Evolutionary conservation across 805 yeast genomes (phyloP), one percentile per base, ranked within the genome.

Genomic region (Spathaspora passalidarum): DNA sequence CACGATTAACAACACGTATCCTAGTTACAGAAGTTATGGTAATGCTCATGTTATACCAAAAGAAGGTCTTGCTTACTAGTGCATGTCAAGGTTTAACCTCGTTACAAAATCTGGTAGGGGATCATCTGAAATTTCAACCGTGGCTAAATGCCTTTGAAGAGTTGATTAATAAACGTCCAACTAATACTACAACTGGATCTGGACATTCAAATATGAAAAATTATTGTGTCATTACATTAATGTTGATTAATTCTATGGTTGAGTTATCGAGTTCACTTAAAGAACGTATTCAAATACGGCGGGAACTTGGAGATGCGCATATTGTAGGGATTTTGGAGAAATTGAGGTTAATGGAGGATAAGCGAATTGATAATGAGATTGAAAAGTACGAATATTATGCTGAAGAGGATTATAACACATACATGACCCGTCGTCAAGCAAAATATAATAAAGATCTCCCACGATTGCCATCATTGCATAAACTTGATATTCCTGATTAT

Each of bases 1-100:
- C 77, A 6, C 56, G 73, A 43, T 46, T 69, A 22, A 57, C 72
- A 3, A 72, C 77, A 2, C 59, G 74, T 42, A 61, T 67, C 11
- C 48, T 67, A 42, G 76, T 69, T 6, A 66, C 76, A 1, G 76
- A 72, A 51, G 66, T 72, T 5, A 55, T 72, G 45, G 66, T 71
- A n/a, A 70, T 66, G 51, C 52, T 71, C 17, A 46, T 63, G 5
- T 60, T 65, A 39, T 57, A 55, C 46, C 49, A 54, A 13, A 63
- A 65, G 38, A 32, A 32, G 5, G 19, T 14, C 13, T 57, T 57
- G 37, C 44, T 64, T 8, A 57, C 60, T 1, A 50, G 52, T 13
- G 60, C 67, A 2, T 47, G 70, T 22, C 71, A 66, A 2, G 59
- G 68, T 10, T 56, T 72, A 58, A 53, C 52, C 1, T 45, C 54